phyloP scores from a whole-genome alignment of 2,329 filamentous ascomycete genomes.

The Tothia fuscella region DNA sequence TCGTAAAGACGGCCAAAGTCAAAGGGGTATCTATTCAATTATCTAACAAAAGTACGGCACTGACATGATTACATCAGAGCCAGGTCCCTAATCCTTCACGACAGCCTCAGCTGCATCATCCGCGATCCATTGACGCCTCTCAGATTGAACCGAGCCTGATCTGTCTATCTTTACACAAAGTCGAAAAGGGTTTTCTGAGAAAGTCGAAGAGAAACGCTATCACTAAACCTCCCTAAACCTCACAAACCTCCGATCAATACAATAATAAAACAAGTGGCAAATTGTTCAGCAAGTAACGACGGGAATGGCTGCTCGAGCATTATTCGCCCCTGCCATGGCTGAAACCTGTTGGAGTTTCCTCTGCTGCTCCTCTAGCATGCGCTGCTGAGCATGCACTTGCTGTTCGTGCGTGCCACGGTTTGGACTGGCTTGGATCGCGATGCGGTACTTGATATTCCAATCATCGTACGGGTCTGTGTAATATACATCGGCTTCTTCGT shows the following conservation, averaged over 20 bases:
- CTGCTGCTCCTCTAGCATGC: slow-evolving; percentile 1
- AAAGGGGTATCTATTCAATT: no score
- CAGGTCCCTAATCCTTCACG: no score
- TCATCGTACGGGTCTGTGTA: slow-evolving; percentile 11
- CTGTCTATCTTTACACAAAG: no score
- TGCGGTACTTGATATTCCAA: slow-evolving; percentile 11
- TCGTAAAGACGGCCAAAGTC: no score
- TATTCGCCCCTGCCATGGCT: not conserved
- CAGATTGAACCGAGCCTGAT: no score
- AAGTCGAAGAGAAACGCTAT: slow-evolving; percentile 5
- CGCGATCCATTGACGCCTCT: no score
- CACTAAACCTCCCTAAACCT: not conserved
- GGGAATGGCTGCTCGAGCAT: not conserved
- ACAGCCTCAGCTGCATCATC: no score
- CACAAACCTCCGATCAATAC: not conserved
- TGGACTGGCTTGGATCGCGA: slow-evolving; percentile 6
- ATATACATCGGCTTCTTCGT: slow-evolving; percentile 10
- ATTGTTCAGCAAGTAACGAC: not conserved
- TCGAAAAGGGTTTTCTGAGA: no score
- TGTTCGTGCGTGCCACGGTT: slow-evolving; percentile 1
- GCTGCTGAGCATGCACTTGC: slow-evolving; percentile 1
- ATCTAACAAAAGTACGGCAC: no score
- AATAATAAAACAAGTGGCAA: not conserved
- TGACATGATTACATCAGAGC: no score
- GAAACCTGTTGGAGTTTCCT: slow-evolving; percentile 3